These are phyloP conservation scores for Solanum sitiens DNA, from an alignment of 257 asterid species.

Conservation along the genomic window DNA sequence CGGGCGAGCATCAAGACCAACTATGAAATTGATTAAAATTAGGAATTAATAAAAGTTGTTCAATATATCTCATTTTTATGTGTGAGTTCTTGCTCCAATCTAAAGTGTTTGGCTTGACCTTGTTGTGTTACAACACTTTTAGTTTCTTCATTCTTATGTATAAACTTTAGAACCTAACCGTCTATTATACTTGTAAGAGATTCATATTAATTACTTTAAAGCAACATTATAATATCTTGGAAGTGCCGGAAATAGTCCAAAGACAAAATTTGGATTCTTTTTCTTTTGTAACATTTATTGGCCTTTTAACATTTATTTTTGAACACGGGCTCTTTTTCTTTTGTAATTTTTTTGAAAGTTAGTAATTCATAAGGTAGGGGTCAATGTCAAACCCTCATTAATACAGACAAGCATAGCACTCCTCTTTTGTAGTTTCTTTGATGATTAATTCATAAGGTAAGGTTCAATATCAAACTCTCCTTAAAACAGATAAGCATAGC, in stretches of 20 bases:
- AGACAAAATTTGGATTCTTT: background rate
- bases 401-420: background rate
- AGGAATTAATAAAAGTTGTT: background rate
- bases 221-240: background rate
- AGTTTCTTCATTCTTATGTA: background rate
- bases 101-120: background rate
- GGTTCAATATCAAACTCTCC: background rate
- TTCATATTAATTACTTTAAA: background rate
- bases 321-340: background rate
- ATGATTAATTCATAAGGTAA: background rate
- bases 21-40: background rate
- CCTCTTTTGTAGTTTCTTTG: background rate
- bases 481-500: background rate
- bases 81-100: background rate
- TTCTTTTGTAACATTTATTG: no score
- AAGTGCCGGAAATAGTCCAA: background rate
- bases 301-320: background rate
- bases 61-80: background rate
- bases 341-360: background rate
- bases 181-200: background rate
- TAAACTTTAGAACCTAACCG: background rate
- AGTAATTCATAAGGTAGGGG: background rate
- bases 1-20: background rate
- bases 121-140: background rate
- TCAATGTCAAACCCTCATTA: background rate